Evolutionary conservation across 2,329 filamentous ascomycete species (phyloP), one percentile per base, ranked within the genome.

Genomic region (Neoascochyta sp.): DNA sequence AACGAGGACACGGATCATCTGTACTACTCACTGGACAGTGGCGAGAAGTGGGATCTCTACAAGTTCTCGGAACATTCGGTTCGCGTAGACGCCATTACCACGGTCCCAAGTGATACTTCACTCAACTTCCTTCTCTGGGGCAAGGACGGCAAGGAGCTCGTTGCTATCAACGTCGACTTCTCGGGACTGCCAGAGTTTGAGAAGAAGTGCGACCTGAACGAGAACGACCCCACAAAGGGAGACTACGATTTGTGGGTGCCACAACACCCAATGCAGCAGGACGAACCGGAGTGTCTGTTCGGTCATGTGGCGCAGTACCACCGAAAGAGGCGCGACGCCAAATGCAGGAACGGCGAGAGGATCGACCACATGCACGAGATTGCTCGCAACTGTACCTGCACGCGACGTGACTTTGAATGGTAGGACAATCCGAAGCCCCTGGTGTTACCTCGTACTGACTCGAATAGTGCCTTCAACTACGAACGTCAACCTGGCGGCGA

Each of bases 61-160:
- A 55, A 78, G 37, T 96, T 98, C 59, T 73, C 83, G 3, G 70
- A 78, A 4, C 44, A 56, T 5, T 80, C 87, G 22, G 77, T 94
- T 47, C 69, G 75, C 3, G 78, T 96, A 17, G 69, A 77, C 11
- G 84, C 92, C 51, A 83, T 98, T 42, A 88, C 88, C 1, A 95
- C 90, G 2, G 75, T 95, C 1, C 84, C 86, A 4, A 90, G 86
- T 14, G 92, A 95, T 52, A 86, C 81, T 5, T 94, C 89, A 12
- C 81, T 85, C 32, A 94, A 93, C 57, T 95, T 98, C 61, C 63
- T 98, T 12, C 70, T 98, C 12, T 98, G 92, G 93, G 86, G 82
- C 9, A 70, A 66, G 34, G 74, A 78, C 21, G 59, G 56, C 25
- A 59, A 54, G 12, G 69, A 78, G 34, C 63, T 88, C 11, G 75